A percentile compares a stretch with the other conserved stretches of the same genome.
phyloP scores from a whole-genome alignment of 2,329 filamentous ascomycete genomes.

The Onygena corvina region DNA sequence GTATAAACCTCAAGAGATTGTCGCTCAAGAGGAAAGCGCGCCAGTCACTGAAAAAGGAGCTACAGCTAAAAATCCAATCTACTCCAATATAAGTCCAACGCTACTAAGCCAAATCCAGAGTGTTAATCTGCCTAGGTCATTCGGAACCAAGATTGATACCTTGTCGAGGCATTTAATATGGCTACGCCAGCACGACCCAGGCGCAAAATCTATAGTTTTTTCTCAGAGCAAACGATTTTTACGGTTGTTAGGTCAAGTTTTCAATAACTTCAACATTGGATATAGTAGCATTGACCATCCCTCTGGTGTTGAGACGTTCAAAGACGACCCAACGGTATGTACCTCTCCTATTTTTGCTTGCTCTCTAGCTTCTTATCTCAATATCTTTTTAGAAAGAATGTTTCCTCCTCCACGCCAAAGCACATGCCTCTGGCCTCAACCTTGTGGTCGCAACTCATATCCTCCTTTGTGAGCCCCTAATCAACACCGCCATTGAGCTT shows the following conservation, averaged over 20 bases:
- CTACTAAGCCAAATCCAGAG: constrained; percentile 70
- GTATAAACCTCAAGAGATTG: constrained; percentile 63
- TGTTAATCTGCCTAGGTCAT: constrained; percentile 61
- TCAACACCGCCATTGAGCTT: constrained; percentile 86
- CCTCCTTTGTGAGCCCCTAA: constrained; percentile 82
- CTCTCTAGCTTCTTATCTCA: constrained; percentile 13
- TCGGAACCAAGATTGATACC: constrained; percentile 83
- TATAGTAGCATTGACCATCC: constrained; percentile 57
- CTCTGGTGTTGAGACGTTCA: constrained; percentile 63
- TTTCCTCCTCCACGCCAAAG: constrained; percentile 79
- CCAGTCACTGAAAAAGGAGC: constrained; percentile 22
- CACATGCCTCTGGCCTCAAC: constrained; percentile 78
- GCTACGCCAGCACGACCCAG: constrained; percentile 71
- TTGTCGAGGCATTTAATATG: constrained; percentile 70
- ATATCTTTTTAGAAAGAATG: constrained; percentile 49
- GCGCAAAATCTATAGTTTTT: constrained; percentile 86
- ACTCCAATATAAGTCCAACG: constrained; percentile 59
- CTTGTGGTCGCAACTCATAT: constrained; percentile 88
- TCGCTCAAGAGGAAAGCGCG: constrained; percentile 46
- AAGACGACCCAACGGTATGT: constrained; percentile 50
- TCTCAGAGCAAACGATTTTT: constrained; percentile 82
- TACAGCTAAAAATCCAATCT: constrained; percentile 47
- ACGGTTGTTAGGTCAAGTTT: constrained; percentile 56
- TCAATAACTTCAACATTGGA: constrained; percentile 60
- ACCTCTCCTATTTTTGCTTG: neutral